Evolutionary conservation across 768 basidiomycete genomes (phyloP), one percentile per base, ranked within the genome.

Genomic region (Collybia sp.): DNA sequence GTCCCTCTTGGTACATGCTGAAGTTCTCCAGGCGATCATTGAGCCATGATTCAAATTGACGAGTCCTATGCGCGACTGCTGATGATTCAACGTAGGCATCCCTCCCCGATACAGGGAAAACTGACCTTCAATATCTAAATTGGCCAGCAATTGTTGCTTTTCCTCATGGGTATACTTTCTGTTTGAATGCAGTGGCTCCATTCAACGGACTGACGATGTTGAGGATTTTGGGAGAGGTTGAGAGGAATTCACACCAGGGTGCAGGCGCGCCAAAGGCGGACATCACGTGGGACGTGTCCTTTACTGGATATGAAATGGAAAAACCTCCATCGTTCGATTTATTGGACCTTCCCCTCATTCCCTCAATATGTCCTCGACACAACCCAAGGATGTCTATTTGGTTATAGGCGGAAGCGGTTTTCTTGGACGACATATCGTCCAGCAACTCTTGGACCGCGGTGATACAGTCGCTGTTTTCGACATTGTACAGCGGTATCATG

Each of bases 331-430:
- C 25, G 25, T 25, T 25, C 25, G 25, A 25, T 25, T 25, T 25
- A 25, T 25, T 25, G 8, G 25, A 25, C 25, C 25, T 25, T 8
- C 8, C 25, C 25, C 25, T 3, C 35, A 3, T n/a, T 37, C 35
- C 35, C 43, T 37, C 40, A 51, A 43, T 37, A 42, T 40, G 20
- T 6, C 49, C 45, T 52, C 52, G 47, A 48, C 64, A 20, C 52
- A 55, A 35, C 36, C 45, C 43, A 75, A 69, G 53, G 90, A 95
- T 53, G 71, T 81, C 2, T 97, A 90, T 67, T 69, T 95, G 46
- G 93, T 99, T 58, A 86, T 97, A 58, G 95, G 95, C 17, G 94
- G 94, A 46, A 91, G 89, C 57, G 92, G 93, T 17, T 94, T 95
- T 64, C 71, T 95, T 17, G 93, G 95, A 38, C 73, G 91, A 48